Conservation (phyloP, 208 protist genomes). For the Acanthamoeba quina region DNA sequence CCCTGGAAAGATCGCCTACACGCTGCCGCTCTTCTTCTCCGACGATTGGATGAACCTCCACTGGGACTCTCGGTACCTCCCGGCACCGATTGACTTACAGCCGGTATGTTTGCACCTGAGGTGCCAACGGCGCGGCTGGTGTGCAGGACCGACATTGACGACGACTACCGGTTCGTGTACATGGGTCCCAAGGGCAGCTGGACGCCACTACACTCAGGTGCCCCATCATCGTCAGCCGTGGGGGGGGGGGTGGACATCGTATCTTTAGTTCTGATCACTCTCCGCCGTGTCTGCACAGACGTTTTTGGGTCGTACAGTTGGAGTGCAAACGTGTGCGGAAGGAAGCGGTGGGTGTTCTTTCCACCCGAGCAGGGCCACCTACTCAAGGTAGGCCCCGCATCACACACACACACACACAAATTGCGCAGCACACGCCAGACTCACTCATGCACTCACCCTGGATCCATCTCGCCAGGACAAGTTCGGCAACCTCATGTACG, state of each 20-base stretch:
- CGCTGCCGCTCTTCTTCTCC: slow-evolving; percentile 36
- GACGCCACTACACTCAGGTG: slow-evolving; percentile 26
- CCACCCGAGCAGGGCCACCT: slow-evolving; percentile 12
- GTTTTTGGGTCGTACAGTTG: slow-evolving; percentile 71
- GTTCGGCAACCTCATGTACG: slow-evolving; percentile 72
- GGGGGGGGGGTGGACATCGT: too few species aligned
- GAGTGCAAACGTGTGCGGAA: slow-evolving; percentile 57
- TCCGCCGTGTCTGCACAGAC: not conserved
- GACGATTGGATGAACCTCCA: slow-evolving; percentile 73
- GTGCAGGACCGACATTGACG: not conserved
- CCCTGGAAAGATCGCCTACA: not conserved
- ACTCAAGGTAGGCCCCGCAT: not conserved
- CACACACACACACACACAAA: not conserved
- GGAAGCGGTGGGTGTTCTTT: slow-evolving; percentile 64
- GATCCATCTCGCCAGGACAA: not conserved
- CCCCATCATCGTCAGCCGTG: too few species aligned
- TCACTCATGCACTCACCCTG: not conserved
- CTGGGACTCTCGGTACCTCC: slow-evolving; percentile 33
- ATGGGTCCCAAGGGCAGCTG: slow-evolving; percentile 67
- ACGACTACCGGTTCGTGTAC: slow-evolving; percentile 70
- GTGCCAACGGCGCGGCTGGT: not conserved
- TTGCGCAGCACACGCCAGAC: too few species aligned
- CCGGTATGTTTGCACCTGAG: not conserved
- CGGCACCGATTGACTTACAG: too few species aligned
- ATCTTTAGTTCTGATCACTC: not conserved